These are phyloP conservation scores for Dactylellina leptospora DNA, from an alignment of 2,329 filamentous ascomycete genomes.

Conservation along the genomic window DNA sequence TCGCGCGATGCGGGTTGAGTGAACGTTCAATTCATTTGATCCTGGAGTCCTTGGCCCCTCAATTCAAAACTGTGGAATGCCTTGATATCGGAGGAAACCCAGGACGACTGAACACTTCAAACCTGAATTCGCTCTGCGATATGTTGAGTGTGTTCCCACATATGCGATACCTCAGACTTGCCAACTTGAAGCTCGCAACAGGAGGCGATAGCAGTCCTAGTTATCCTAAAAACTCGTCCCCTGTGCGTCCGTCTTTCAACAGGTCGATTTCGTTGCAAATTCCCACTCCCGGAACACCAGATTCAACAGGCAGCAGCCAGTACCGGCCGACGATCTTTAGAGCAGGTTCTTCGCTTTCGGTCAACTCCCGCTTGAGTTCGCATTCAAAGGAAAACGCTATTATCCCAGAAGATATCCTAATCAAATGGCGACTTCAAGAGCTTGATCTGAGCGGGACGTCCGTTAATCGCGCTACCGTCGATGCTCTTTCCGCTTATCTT, in stretches of 20 bases:
- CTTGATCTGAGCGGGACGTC: constrained; percentile 71
- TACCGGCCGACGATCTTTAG: constrained; percentile 18
- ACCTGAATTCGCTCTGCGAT: constrained; percentile 44
- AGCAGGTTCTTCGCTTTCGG: constrained; percentile 26
- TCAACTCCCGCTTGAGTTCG: constrained; percentile 23
- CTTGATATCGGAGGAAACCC: constrained; percentile 74
- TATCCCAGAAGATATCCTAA: constrained; percentile 71
- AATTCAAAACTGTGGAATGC: constrained; percentile 73
- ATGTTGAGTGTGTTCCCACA: constrained; percentile 32
- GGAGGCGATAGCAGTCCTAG: constrained; percentile 15
- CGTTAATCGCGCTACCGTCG: constrained; percentile 65
- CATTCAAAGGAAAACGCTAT: constrained; percentile 30
- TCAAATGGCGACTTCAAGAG: constrained; percentile 74
- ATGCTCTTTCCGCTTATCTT: constrained; percentile 72
- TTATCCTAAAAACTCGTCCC: constrained; percentile 26
- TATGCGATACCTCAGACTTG: constrained; percentile 39
- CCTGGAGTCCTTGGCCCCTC: constrained; percentile 70
- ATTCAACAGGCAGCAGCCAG: constrained; percentile 6
- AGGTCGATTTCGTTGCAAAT: constrained; percentile 48
- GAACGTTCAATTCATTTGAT: constrained; percentile 70
- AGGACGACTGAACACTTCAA: constrained; percentile 66
- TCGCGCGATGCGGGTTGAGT: constrained; percentile 70
- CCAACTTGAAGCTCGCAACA: constrained; percentile 39
- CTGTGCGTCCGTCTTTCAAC: constrained; percentile 37
- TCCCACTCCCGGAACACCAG: constrained; percentile 25